phyloP scores from a whole-genome alignment of 2,329 filamentous ascomycete species.

The Cladosporium sp. region DNA sequence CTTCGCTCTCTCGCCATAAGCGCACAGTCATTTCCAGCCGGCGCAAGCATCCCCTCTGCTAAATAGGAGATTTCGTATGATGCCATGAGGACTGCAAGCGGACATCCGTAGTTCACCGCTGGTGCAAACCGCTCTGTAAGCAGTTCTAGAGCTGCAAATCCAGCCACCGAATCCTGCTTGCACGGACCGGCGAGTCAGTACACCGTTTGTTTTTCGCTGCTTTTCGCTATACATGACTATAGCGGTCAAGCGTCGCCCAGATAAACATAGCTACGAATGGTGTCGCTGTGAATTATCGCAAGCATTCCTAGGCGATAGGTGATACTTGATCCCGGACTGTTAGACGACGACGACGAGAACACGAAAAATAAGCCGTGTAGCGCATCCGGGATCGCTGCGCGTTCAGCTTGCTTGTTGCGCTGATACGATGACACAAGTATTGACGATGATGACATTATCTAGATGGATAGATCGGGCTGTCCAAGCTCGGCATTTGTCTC shows the following conservation, averaged over 20 bases:
- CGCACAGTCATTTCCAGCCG: background rate
- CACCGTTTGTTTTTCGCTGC: background rate
- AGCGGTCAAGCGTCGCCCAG: background rate
- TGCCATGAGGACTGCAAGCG: background rate
- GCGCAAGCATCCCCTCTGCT: background rate
- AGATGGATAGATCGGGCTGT: background rate
- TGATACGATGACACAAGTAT: background rate
- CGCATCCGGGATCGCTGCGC: too few relatives aligned
- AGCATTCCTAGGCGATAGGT: background rate
- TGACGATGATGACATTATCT: background rate
- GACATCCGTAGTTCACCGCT: background rate
- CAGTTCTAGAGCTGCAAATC: background rate
- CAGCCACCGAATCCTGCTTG: background rate
- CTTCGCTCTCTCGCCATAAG: background rate
- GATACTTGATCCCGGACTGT: background rate
- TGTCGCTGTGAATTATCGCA: too few relatives aligned
- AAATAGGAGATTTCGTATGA: background rate
- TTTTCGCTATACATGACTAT: conserved; percentile 8
- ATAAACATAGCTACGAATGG: too few relatives aligned
- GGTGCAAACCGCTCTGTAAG: background rate
- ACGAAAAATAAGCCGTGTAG: background rate
- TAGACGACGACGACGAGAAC: background rate
- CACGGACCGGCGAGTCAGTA: background rate
- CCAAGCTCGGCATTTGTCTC: background rate
- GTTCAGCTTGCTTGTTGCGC: too few relatives aligned